Base-by-base conservation (phyloP, 2,329 filamentous ascomycete genomes). In the Hymenotorrendiella dingleyae region DNA sequence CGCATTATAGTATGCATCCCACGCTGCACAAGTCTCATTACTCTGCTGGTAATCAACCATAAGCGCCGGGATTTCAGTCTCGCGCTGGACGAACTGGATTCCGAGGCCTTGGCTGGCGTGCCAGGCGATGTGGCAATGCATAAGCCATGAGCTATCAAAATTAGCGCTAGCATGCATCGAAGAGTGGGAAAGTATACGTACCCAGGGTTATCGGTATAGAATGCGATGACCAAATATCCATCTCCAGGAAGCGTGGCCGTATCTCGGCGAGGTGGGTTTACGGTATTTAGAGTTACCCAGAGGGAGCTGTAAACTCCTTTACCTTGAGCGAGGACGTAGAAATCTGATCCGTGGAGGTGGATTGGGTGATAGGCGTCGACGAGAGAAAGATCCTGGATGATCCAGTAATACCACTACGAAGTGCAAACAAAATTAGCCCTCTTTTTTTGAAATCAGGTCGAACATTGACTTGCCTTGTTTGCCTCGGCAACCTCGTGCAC, bases 191-290 rank as follows among this genome's bases (percentile, higher is more conserved):
- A 28, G 14, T 10, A 8, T 4, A 29, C 5, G 16, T 29, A 29
- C 0, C 72, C 72, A 1, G 72, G 69, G 55, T 76, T 77, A 42
- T 68, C 63, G 0, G 66, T 65, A 52, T 70, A 59, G 48, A 73
- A 71, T 2, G 69, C 72, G 40, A 77, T 61, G n/a, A 73, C 67
- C 3, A 74, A 41, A 55, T 69, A 69, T 0, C 72, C 72, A 8
- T 53, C 49, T 1, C 54, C 55, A 1, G 65, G 67, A 2, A 76
- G 57, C 53, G 72, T 65, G 4, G 69, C 69, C 1, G 68, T 67
- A 52, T 76, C 72, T 21, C 74, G 64, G 3, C 73, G 67, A 17
- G 68, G 64, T 0, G 74, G 71, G 50, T 74, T 75, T 5, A 58
- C 48, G 1, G 57, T 48, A 24, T 50, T 37, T 37, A 68, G 52